These are phyloP conservation scores for Fusarium buharicum DNA, from an alignment of 2,329 filamentous ascomycete genomes.

Conservation along the genomic window DNA sequence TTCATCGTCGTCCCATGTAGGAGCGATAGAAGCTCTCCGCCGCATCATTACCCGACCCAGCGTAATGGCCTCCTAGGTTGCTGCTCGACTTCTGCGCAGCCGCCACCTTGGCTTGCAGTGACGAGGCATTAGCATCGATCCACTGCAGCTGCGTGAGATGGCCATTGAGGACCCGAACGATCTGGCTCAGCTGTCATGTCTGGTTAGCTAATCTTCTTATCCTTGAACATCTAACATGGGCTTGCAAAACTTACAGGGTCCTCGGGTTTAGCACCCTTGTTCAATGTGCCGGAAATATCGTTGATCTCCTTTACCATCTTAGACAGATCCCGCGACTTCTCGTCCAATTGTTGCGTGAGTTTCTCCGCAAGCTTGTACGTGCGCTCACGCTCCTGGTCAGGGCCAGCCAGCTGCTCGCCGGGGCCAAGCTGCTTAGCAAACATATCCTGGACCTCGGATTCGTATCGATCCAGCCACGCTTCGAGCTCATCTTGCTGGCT, in stretches of 20 bases:
- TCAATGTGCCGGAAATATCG: constrained; percentile 85
- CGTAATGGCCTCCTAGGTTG: constrained; percentile 66
- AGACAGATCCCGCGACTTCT: constrained; percentile 90
- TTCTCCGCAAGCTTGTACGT: constrained; percentile 97
- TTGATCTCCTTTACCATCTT: constrained; percentile 99
- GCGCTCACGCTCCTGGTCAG: constrained; percentile 93
- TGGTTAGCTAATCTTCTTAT: constrained; percentile 42
- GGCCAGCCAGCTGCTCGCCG: constrained; percentile 80
- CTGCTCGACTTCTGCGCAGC: constrained; percentile 83
- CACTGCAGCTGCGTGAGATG: constrained; percentile 92
- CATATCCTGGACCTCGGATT: constrained; percentile 89
- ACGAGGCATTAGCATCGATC: constrained; percentile 87
- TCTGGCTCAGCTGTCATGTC: constrained; percentile 79
- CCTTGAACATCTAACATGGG: neutral
- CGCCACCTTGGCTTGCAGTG: constrained; percentile 83
- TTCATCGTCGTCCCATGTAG: constrained; percentile 78
- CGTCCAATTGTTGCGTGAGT: constrained; percentile 87
- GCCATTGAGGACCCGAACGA: constrained; percentile 92
- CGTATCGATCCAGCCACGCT: constrained; percentile 88
- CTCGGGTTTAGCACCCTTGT: constrained; percentile 88
- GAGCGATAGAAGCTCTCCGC: constrained; percentile 92
- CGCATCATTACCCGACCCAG: constrained; percentile 72
- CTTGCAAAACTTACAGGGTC: constrained; percentile 74
- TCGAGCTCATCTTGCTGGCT: constrained; percentile 92
- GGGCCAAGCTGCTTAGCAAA: constrained; percentile 81